These are phyloP conservation scores for Zychaea mexicana DNA, from an alignment of 371 early-diverging fungal species.

Conservation along the genomic window DNA sequence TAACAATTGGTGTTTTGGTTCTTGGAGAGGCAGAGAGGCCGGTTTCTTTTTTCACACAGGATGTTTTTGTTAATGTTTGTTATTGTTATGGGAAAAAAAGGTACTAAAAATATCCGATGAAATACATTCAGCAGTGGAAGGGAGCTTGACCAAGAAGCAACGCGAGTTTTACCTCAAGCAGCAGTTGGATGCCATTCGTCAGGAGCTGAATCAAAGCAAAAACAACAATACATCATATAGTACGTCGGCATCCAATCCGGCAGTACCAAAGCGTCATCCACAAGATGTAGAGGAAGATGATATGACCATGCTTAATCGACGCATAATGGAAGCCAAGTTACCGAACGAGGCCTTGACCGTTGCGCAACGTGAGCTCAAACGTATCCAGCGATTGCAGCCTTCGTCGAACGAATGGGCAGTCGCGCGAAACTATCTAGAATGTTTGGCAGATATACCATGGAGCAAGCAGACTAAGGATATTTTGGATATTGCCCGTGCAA, in stretches of 20 bases:
- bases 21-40: background rate
- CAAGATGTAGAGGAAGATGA: conserved; percentile 52
- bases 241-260: conserved; percentile 18
- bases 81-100: conserved; percentile 19
- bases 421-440: conserved; percentile 76
- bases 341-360: conserved; percentile 68
- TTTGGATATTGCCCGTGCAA: conserved; percentile 69
- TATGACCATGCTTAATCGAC: conserved; percentile 55
- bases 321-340: conserved; percentile 63
- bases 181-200: conserved; percentile 73
- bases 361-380: conserved; percentile 71
- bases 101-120: conserved; percentile 78
- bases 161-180: conserved; percentile 81
- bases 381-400: conserved; percentile 67
- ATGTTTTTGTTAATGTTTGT: background rate
- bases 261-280: background rate
- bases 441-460: conserved; percentile 84
- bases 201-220: conserved; percentile 67
- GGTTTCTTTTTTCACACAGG: background rate
- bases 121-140: conserved; percentile 73
- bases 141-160: conserved; percentile 74
- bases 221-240: conserved; percentile 58
- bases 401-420: conserved; percentile 82
- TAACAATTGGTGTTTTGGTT: conserved; percentile 13
- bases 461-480: conserved; percentile 56